Conservation (phyloP, 495 filamentous ascomycete genomes). For the Hypoxylon cercidicola region DNA sequence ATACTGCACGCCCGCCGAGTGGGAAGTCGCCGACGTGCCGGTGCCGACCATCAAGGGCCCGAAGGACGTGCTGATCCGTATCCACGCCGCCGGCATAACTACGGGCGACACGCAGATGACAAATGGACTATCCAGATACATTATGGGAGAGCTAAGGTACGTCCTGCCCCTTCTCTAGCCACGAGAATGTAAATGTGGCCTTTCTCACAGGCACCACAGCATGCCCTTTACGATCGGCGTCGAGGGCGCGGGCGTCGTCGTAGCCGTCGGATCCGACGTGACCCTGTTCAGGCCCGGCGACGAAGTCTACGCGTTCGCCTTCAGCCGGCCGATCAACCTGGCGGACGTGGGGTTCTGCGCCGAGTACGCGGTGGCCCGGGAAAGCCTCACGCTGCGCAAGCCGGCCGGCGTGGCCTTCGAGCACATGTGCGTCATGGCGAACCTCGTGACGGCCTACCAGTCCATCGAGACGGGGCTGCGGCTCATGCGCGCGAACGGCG, state of each 20-base stretch:
- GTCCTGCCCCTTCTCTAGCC: conserved; percentile 2
- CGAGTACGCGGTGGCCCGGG: conserved; percentile 52
- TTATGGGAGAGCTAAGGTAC: conserved; percentile 34
- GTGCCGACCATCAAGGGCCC: conserved; percentile 53
- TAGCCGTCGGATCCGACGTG: conserved; percentile 54
- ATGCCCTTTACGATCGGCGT: conserved; percentile 44
- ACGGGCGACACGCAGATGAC: conserved; percentile 64
- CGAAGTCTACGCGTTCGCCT: conserved; percentile 56
- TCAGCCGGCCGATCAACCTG: conserved; percentile 43
- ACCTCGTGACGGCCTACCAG: conserved; percentile 56
- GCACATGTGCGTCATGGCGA: conserved; percentile 50
- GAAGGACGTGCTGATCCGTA: conserved; percentile 61
- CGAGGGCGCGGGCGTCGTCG: conserved; percentile 56
- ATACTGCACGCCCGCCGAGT: conserved; percentile 55
- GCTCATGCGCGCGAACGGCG: conserved; percentile 48
- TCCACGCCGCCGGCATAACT: conserved; percentile 60
- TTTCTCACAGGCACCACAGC: not conserved
- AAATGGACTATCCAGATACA: conserved; percentile 28
- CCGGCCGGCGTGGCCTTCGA: conserved; percentile 49
- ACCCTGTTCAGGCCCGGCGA: conserved; percentile 60
- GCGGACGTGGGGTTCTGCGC: conserved; percentile 44
- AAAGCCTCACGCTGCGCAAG: conserved; percentile 48
- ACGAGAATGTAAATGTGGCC: not conserved
- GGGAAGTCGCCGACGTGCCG: conserved; percentile 56
- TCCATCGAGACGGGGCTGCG: conserved; percentile 52